These are phyloP conservation scores for Euptelea pleiosperma DNA, from an alignment of 164 flowering plant species.

Conservation along the genomic window DNA sequence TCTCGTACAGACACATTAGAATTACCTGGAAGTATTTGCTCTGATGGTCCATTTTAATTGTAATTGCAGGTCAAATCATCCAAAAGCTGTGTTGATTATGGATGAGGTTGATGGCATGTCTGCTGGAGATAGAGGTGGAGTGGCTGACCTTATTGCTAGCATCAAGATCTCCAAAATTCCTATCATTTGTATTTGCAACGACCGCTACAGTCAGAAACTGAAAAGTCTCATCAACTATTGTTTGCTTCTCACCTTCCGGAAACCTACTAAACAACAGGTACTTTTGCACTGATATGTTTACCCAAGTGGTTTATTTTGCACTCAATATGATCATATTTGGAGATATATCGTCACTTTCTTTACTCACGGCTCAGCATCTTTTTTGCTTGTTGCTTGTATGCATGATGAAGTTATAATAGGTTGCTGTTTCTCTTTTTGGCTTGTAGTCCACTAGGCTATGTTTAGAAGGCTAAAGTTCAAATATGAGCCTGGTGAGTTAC, in stretches of 20 bases:
- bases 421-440: not conserved
- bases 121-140: slow-evolving; percentile 98
- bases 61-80: slow-evolving; percentile 59
- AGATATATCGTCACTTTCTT: not conserved
- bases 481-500: no score
- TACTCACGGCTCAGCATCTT: not conserved
- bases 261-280: slow-evolving; percentile 98
- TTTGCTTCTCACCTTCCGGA: slow-evolving; percentile 71
- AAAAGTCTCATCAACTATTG: slow-evolving; percentile 91
- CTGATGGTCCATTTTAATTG: slow-evolving; percentile 1
- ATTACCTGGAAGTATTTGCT: not conserved
- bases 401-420: no score
- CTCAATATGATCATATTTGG: not conserved
- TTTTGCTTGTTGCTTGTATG: not conserved
- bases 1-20: not conserved
- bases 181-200: slow-evolving; percentile 95
- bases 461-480: no score
- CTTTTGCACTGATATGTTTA: not conserved
- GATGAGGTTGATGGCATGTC: slow-evolving; percentile 99
- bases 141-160: slow-evolving; percentile 95
- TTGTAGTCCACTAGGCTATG: not conserved
- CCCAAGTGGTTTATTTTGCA: not conserved
- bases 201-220: slow-evolving; percentile 93
- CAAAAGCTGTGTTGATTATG: slow-evolving; percentile 84
- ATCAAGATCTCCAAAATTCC: slow-evolving; percentile 93